A percentile compares a stretch with the other conserved stretches of the same genome.
Evolutionary conservation across 2,329 filamentous ascomycete species (phyloP).

Genomic region (Colletotrichum navitas): DNA sequence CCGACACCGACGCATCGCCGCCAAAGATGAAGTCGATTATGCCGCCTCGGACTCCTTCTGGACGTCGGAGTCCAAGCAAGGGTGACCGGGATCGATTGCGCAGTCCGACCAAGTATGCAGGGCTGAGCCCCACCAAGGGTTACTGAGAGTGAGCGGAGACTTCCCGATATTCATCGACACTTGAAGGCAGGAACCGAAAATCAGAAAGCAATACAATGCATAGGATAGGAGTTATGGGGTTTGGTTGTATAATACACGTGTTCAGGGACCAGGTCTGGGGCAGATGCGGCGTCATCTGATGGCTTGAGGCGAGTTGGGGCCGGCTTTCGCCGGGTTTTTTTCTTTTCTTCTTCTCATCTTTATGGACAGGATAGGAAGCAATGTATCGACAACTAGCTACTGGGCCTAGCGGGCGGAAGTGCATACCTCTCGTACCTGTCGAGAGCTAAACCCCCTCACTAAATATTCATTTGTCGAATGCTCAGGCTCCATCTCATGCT

Average conservation of each 20-base stretch:
- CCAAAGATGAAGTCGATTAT: slow-evolving; percentile 57
- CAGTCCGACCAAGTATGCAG: slow-evolving; percentile 61
- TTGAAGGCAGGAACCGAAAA: neutral
- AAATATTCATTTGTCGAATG: slow-evolving; percentile 14
- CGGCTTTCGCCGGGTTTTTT: slow-evolving; percentile 4
- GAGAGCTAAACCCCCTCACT: neutral
- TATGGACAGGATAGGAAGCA: slow-evolving; percentile 1
- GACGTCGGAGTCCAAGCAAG: slow-evolving; percentile 63
- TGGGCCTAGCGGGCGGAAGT: neutral
- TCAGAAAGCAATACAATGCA: slow-evolving; percentile 26
- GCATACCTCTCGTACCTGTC: neutral
- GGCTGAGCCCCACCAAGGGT: slow-evolving; percentile 55
- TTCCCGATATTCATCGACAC: neutral
- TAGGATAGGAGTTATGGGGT: slow-evolving; percentile 34
- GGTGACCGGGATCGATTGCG: slow-evolving; percentile 61
- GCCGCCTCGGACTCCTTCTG: slow-evolving; percentile 60
- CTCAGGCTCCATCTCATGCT: neutral
- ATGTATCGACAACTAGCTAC: neutral
- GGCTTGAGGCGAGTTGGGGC: slow-evolving; percentile 10
- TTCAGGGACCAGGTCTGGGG: slow-evolving; percentile 13
- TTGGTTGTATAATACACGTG: slow-evolving; percentile 25
- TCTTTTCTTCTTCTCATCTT: no score
- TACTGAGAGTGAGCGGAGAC: slow-evolving; percentile 43
- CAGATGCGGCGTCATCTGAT: slow-evolving; percentile 36
- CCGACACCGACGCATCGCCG: slow-evolving; percentile 65